Evolutionary conservation across 179 eudicot genomes (phyloP).

Genomic region (Heliamphora pulchella): DNA sequence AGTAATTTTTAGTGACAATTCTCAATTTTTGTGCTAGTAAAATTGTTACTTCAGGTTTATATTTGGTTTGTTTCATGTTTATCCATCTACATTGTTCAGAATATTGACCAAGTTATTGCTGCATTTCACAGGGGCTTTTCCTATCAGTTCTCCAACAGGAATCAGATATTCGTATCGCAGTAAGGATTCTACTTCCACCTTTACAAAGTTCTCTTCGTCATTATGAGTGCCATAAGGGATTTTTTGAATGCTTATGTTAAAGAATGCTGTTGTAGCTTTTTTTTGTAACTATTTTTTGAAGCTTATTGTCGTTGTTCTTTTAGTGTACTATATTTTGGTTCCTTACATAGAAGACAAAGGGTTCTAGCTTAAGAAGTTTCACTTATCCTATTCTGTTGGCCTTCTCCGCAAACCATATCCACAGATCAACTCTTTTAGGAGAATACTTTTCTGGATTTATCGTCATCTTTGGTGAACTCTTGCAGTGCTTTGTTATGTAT

Average conservation of each 20-base stretch:
- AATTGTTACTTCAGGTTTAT: not conserved
- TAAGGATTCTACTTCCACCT: constrained; percentile 29
- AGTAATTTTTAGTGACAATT: not conserved
- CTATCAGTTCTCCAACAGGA: constrained; percentile 79
- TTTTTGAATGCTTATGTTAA: not conserved
- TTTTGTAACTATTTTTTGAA: not conserved
- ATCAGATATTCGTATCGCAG: constrained; percentile 71
- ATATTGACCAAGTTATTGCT: constrained; percentile 15
- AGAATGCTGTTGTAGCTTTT: not conserved
- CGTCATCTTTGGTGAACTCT: not conserved
- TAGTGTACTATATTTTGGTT: not conserved
- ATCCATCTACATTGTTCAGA: not conserved
- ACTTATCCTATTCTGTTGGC: not conserved
- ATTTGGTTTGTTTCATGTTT: not conserved
- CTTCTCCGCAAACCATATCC: not conserved
- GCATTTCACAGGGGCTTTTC: constrained; percentile 57
- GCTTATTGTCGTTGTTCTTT: constrained; percentile 7
- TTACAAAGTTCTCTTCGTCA: not conserved
- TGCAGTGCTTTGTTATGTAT: not conserved
- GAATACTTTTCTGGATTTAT: not conserved
- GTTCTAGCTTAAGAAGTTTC: not conserved
- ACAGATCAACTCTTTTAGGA: not conserved
- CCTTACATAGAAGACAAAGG: not conserved
- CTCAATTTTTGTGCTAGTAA: not conserved
- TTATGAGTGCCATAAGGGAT: not conserved